Evolutionary conservation across 2,329 filamentous ascomycete genomes (phyloP), one percentile per base, ranked within the genome.

Genomic region (Pseudovirgaria hyperparasitica): DNA sequence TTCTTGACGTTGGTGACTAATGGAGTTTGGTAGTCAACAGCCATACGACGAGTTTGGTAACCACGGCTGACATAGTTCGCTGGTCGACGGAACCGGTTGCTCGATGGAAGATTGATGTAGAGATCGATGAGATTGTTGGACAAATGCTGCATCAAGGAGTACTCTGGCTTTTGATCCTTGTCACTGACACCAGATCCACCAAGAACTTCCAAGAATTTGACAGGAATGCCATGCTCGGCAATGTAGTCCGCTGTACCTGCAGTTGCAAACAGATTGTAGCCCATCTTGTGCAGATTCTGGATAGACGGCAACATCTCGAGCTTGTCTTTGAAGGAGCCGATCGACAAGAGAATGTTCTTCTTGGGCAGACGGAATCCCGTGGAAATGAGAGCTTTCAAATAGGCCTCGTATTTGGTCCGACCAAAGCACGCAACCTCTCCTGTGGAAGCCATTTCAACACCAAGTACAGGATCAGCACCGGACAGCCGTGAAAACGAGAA

Each of bases 1-100:
- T 94, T 96, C 71, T 98, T 98, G 55, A 98, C 90, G 46, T 98
- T 98, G 29, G 90, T 98, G 11, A 98, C 87, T 34, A 98, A 65
- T 32, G 90, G 90, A 29, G 90, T 92, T 61, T 96, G 87, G 61
- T 94, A 82, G 58, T 94, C 90, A 22, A 98, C 90, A 19, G 90
- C 90, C 86, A 98, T 94, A 55, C 90, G 77, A 54, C 90, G 76
- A 30, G 90, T 96, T 48, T 82, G 79, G 62, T 98, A 98, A 34
- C 90, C 90, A 62, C 90, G 90, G 58, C 82, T 92, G 78, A 98
- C 92, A 61, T 96, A 98, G 65, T 85, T 98, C 45, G 90, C 90
- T 17, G 90, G 90, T 40, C 90, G 76, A 43, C 90, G 75, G 68
- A 92, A 98, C 55, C 86, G 82, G 65, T 98, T 98, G 71, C 73